phyloP scores from a whole-genome alignment of 2,329 filamentous ascomycete species.

The Salinomyces thailandicus region DNA sequence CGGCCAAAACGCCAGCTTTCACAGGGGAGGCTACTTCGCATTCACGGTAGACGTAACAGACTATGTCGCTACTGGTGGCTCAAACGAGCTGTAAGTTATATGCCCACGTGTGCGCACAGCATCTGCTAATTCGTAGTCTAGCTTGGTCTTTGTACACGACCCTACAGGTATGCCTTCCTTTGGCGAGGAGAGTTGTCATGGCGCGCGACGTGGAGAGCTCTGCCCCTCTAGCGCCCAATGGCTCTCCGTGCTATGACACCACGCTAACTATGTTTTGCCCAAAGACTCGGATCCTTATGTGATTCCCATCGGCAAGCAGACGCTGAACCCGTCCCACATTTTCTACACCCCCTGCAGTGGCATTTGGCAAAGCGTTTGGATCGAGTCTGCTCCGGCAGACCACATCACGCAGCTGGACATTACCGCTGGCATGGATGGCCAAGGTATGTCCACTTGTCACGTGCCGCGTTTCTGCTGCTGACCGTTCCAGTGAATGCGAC shows the following conservation, averaged over 20 bases:
- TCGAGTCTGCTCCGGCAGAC: conserved; percentile 50
- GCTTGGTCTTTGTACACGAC: conserved; percentile 55
- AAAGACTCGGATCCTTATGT: conserved; percentile 41
- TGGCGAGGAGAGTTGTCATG: no score
- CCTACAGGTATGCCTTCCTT: conserved; percentile 49
- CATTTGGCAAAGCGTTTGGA: conserved; percentile 69
- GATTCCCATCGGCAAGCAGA: conserved; percentile 48
- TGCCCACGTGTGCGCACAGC: conserved; percentile 21
- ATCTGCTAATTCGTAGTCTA: conserved; percentile 30
- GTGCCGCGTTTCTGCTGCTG: not conserved
- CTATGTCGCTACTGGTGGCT: conserved; percentile 54
- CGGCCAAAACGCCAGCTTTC: conserved; percentile 42
- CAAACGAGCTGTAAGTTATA: conserved; percentile 47
- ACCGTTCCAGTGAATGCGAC: conserved; percentile 19
- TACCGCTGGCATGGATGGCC: conserved; percentile 31
- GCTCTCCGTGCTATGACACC: no score
- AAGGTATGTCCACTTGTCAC: conserved; percentile 3
- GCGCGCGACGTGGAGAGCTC: no score
- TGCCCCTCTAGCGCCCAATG: no score
- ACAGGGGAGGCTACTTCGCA: conserved; percentile 51
- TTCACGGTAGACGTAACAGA: conserved; percentile 47
- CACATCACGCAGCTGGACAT: conserved; percentile 52
- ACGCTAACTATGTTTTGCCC: not conserved
- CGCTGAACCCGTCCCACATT: conserved; percentile 52
- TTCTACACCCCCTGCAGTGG: conserved; percentile 64